These are phyloP conservation scores for Kodamaea nitidulidarum DNA, from an alignment of 805 yeast species.

Conservation along the genomic window DNA sequence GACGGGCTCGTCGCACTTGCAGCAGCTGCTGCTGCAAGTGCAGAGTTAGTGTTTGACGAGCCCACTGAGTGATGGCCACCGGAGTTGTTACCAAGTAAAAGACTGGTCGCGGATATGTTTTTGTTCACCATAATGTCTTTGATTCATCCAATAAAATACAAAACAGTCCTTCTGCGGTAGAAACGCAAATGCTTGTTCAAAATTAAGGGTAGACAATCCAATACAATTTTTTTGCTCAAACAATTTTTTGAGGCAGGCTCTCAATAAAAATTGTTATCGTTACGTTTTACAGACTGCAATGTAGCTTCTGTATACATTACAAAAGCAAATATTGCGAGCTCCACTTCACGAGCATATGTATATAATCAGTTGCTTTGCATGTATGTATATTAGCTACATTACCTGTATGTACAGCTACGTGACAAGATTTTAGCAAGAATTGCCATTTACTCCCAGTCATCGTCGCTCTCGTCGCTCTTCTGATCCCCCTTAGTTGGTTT, in stretches of 20 bases:
- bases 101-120: background rate
- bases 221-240: too few relatives aligned
- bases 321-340: too few relatives aligned
- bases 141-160: background rate
- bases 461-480: slow-evolving; percentile 29
- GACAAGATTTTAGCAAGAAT: background rate
- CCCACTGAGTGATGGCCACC: background rate
- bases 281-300: too few relatives aligned
- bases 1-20: slow-evolving; percentile 2
- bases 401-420: background rate
- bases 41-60: background rate
- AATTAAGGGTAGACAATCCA: background rate
- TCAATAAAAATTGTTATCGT: too few relatives aligned
- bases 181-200: background rate
- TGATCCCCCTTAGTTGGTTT: slow-evolving; percentile 6
- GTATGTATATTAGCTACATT: background rate
- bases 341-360: too few relatives aligned
- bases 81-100: background rate
- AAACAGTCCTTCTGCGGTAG: background rate
- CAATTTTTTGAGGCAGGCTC: too few relatives aligned
- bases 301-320: too few relatives aligned
- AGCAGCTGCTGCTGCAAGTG: slow-evolving; percentile 1
- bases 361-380: too few relatives aligned
- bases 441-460: slow-evolving; percentile 47
- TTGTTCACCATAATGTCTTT: background rate